phyloP scores from a whole-genome alignment of 2,329 filamentous ascomycete species.

The Dactylellina parvicollis region DNA sequence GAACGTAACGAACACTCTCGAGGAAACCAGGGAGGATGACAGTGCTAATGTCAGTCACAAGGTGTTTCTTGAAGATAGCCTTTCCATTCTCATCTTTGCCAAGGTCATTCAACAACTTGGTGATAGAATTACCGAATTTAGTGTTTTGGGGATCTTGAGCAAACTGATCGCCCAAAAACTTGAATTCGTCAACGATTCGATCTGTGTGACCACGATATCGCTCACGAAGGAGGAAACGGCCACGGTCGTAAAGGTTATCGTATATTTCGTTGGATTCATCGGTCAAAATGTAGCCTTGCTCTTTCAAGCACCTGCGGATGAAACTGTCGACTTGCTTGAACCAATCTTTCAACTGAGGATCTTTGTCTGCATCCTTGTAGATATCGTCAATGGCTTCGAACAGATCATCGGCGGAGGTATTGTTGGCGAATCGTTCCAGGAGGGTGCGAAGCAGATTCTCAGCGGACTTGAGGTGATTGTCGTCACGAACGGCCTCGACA shows the following conservation, averaged over 20 bases:
- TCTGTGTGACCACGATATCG: conserved; percentile 89
- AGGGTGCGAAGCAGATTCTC: conserved; percentile 86
- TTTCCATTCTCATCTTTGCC: conserved; percentile 87
- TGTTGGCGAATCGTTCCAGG: conserved; percentile 94
- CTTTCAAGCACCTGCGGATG: conserved; percentile 81
- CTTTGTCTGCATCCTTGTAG: conserved; percentile 85
- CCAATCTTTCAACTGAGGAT: conserved; percentile 87
- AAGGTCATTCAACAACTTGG: conserved; percentile 89
- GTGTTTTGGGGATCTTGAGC: conserved; percentile 88
- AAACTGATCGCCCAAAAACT: conserved; percentile 89
- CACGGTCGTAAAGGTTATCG: conserved; percentile 84
- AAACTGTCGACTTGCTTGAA: conserved; percentile 82
- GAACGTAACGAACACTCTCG: conserved; percentile 87
- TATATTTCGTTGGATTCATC: conserved; percentile 82
- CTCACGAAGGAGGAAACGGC: conserved; percentile 84
- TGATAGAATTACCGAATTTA: conserved; percentile 76
- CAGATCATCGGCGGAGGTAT: conserved; percentile 85
- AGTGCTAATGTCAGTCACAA: conserved; percentile 86
- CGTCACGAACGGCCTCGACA: conserved; percentile 75
- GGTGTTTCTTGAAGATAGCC: conserved; percentile 87
- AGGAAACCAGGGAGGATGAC: conserved; percentile 85
- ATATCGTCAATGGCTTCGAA: conserved; percentile 85
- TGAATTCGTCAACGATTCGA: conserved; percentile 85
- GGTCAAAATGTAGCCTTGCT: conserved; percentile 90
- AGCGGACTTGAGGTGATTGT: conserved; percentile 73